Evolutionary conservation across 306 rosid species (phyloP).

Genomic region (Spatholobus suberectus): DNA sequence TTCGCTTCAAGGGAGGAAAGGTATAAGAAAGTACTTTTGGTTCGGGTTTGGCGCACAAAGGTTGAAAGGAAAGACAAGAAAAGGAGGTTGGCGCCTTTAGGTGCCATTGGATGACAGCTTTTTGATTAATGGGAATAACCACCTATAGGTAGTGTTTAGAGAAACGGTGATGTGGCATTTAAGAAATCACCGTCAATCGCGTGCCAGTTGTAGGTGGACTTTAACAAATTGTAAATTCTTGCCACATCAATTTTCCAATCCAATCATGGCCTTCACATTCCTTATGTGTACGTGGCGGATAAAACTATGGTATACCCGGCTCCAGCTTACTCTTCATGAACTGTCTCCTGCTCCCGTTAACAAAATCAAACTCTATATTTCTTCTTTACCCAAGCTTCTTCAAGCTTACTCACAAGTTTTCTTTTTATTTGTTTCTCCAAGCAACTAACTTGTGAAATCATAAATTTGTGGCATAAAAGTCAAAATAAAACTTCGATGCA

Average conservation of each 20-base stretch:
- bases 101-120: background rate
- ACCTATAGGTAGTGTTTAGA: background rate
- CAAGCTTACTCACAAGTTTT: too few species aligned
- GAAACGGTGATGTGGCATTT: background rate
- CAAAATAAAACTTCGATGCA: too few species aligned
- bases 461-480: too few species aligned
- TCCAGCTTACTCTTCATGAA: background rate
- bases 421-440: too few species aligned
- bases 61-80: background rate
- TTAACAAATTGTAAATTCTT: background rate
- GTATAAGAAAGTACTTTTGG: background rate
- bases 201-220: constrained; percentile 33
- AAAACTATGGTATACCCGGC: background rate
- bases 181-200: constrained; percentile 54
- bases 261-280: constrained; percentile 39
- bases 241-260: background rate
- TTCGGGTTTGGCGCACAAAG: background rate
- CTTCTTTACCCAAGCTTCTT: too few species aligned
- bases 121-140: background rate
- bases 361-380: too few species aligned
- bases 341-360: background rate
- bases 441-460: too few species aligned
- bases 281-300: background rate
- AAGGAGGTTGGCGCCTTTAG: background rate
- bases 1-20: background rate